Evolutionary conservation across 176 grass and related monocot genomes (phyloP).

Genomic region (Elymus sibiricus): DNA sequence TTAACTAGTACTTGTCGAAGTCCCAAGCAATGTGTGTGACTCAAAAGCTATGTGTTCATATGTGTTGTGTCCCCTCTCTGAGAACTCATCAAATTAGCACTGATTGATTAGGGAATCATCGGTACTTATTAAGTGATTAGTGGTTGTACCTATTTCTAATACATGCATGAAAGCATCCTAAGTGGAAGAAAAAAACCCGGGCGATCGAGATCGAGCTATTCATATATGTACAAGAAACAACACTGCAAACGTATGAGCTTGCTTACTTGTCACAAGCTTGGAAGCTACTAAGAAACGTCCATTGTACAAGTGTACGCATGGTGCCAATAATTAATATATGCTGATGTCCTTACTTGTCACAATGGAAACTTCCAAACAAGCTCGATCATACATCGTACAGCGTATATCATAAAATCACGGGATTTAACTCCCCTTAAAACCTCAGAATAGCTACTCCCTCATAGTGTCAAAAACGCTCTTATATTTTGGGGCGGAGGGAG

Average conservation of each 20-base stretch:
- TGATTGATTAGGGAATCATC: background rate
- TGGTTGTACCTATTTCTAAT: background rate
- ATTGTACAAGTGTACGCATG: slow-evolving; percentile 3
- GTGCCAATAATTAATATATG: background rate
- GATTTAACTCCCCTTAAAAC: background rate
- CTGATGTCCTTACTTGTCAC: background rate
- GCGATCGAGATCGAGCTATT: background rate
- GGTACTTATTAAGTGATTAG: background rate
- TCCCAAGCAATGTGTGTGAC: background rate
- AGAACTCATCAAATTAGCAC: background rate
- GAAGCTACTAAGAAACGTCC: background rate
- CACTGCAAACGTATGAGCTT: background rate
- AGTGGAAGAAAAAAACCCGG: background rate
- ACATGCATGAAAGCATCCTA: background rate
- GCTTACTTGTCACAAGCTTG: slow-evolving; percentile 13
- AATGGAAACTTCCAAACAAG: background rate
- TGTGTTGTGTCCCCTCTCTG: background rate
- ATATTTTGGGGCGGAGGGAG: too few relatives aligned
- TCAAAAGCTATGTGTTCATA: background rate
- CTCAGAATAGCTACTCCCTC: background rate
- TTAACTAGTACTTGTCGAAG: background rate
- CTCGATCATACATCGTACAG: background rate
- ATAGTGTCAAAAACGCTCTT: too few relatives aligned
- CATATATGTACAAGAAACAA: background rate
- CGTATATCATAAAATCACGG: background rate